Evolutionary conservation across 2,329 filamentous ascomycete species (phyloP).

Genomic region (Epichloe coenophiala): DNA sequence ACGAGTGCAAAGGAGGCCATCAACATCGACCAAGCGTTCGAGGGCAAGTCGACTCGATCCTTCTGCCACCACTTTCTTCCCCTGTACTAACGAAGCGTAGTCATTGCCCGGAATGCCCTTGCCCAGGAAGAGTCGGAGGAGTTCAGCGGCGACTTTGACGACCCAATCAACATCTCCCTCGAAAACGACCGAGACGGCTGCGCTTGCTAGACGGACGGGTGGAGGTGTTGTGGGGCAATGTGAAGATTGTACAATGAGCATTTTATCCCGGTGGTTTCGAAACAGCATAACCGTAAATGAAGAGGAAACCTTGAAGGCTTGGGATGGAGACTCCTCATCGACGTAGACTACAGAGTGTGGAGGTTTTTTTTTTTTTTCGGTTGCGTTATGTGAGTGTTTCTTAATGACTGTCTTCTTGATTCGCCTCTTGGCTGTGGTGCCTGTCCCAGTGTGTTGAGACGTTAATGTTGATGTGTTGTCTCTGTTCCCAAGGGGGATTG

Average conservation of each 20-base stretch:
- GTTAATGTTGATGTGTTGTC: neutral
- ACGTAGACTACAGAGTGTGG: conserved; percentile 9
- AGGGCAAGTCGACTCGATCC: conserved; percentile 33
- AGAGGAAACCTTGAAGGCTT: conserved; percentile 1
- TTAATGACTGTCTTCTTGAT: conserved; percentile 1
- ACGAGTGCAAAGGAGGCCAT: conserved; percentile 97
- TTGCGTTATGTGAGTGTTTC: conserved; percentile 5
- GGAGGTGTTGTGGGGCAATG: neutral
- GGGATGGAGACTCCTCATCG: neutral
- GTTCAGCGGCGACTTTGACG: conserved; percentile 92
- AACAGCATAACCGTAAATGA: conserved; percentile 6
- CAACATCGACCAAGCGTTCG: conserved; percentile 78
- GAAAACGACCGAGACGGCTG: conserved; percentile 89
- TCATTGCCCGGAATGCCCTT: conserved; percentile 90
- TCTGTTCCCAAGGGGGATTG: too few species aligned
- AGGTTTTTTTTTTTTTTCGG: conserved; percentile 1
- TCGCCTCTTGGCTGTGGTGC: neutral
- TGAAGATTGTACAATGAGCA: neutral
- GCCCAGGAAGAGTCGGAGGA: conserved; percentile 96
- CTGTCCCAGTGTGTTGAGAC: neutral
- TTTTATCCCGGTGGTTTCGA: neutral
- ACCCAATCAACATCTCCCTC: conserved; percentile 96
- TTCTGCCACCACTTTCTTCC: neutral
- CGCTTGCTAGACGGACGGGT: conserved; percentile 52
- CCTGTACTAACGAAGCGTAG: conserved; percentile 29